Evolutionary conservation across 306 rosid species (phyloP), one percentile per base, ranked within the genome.

Genomic region (Vigna angularis): DNA sequence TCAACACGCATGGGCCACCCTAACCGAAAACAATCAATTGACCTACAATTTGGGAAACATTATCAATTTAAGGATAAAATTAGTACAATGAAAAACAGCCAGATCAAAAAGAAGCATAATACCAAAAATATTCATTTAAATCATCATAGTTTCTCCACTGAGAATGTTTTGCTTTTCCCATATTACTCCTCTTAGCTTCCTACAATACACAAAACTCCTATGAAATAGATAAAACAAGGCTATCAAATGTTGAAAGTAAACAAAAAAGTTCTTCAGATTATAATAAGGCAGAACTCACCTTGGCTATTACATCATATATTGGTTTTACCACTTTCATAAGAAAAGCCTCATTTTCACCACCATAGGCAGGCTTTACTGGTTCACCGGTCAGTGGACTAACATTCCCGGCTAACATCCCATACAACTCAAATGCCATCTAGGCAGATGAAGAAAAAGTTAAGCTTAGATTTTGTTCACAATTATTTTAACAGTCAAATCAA

Each of bases 141-240:
- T 95, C 98, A 72, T 95, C 98, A 81, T 95, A 95, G 81, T 95
- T 92, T 85, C 98, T 91, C 98, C 98, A 95, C 5, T 95, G 93
- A 71, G 98, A 95, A 88, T 95, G 98, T 85, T 89, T 95, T 58
- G 93, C 59, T 83, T 83, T 95, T 83, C 92, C 98, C 59, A 8
- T 79, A 68, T 81, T 79, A 82, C 96, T 85, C 80, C 86, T 92
- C 55, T 36, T 17, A 64, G 93, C 83, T 89, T 95, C 98, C 98
- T 95, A 76, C 32, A 51, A 38, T 30, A 62, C 71, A 64, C 65
- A 66, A 68, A 57, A 66, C 44, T 58, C 22, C 10, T 73, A 71
- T 62, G 75, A 62, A 56, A 70, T 57, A 32, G 10, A 59, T 75
- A 51, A 61, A 55, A 74, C 45, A 65, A 76, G 68, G 52, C 16